Base-by-base conservation (phyloP, 192 early-diverging fungal genomes). In the Coemansia reversa region DNA sequence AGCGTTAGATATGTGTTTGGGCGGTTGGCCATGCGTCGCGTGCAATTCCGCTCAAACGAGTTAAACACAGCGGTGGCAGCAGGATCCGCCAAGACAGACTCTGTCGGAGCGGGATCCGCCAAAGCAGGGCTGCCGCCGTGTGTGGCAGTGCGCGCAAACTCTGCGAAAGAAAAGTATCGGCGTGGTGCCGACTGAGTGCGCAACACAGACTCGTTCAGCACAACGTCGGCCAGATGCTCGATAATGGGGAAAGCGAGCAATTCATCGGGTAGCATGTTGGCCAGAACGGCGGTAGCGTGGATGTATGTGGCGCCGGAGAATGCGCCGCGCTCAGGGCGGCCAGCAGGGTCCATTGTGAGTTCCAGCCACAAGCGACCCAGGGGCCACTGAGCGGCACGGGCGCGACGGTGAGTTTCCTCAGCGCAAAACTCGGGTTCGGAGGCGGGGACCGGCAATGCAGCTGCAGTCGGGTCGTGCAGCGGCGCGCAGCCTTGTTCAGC, bases 1-100 rank as follows among this genome's bases (percentile, higher is more conserved):
- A 92, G 76, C 0, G 89, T 87, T 54, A 92, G 61, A 55, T 88
- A 89, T 5, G 83, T 86, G 65, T 92, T 92, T 50, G 91, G 86
- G 8, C 79, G 69, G 60, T 91, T 92, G 66, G 83, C 83, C 57
- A 79, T 78, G 27, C 75, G 81, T 51, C 85, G 89, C 59, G 77
- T 69, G 32, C 75, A 65, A 56, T 83, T 83, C 54, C 61, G 63
- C 67, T 79, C 75, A 47, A 75, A 83, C 69, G 88, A 83, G 59
- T 90, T 91, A 64, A 86, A 88, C 9, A 81, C 90, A 75, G 63
- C 83, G 63, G 76, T 83, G 11, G 86, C 72, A 72, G 86, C 51
- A 84, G 39, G 39, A 14, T 45, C 39, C 3, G 12, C 39, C 14
- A 2, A 12, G 12, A 12, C 7, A 45, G 39, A 45, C 9, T 45